Evolutionary conservation across 2,329 filamentous ascomycete genomes (phyloP), one percentile per base, ranked within the genome.

Genomic region (Nannizziopsis arthrosporioides): DNA sequence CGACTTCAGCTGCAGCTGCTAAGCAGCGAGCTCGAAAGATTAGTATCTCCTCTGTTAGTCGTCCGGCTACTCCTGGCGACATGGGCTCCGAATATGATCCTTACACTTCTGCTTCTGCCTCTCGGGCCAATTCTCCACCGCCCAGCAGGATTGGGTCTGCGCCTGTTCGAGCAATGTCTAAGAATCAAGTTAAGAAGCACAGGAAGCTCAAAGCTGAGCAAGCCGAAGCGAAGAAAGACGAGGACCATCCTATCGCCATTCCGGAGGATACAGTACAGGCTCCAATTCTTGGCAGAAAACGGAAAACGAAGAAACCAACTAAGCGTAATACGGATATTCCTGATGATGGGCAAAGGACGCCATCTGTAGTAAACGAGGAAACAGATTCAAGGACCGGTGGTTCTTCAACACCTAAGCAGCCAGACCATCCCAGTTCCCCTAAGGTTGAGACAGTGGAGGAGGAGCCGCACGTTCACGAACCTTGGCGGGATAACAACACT

Each of bases 281-380:
- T 39, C 78, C 79, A 0, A 81, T 82, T 38, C 63, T 81, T 49
- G 77, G 77, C 17, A 69, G 79, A 37, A 81, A 81, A 63, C 79
- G 80, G 57, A 82, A 74, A 54, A 68, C 70, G 18, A 73, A 72
- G 61, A 73, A 72, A 53, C 59, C 69, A 3, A 52, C 59, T 7
- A 54, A 49, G 36, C 57, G 55, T 11, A 49, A 56, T 17, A 61
- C 52, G 19, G 39, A 49, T 32, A 14, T 34, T 31, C 34, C 47
- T 15, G 56, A 50, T 17, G 51, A 43, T 17, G 47, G 45, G 2
- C 27, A 50, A 31, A 50, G 22, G 18, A 44, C 39, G n/a, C 34
- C 46, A 1, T 37, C 45, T 18, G 40, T 19, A 10, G 15, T 17
- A 3, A 39, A 48, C 12, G 51, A 46, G 35, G 45, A 49, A 36